Percentiles rank a stretch among this genome's conserved stretches.
Conservation (phyloP, 192 early-diverging fungal species). For the Ambispora gerdemannii region DNA sequence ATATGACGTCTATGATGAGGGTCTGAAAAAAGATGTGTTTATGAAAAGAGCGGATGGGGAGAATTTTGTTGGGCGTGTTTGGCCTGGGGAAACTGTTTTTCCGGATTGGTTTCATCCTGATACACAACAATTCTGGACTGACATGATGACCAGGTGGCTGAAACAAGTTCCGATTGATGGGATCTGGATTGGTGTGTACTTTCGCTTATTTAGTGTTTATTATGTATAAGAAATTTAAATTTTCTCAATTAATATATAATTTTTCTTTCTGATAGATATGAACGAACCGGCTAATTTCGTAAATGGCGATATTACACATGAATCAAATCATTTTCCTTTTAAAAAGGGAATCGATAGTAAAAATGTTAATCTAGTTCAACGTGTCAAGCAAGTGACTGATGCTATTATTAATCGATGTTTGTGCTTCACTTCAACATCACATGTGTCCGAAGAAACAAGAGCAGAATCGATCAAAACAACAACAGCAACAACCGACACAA, state of each 20-base stretch:
- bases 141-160: conserved; percentile 34
- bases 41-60: conserved; percentile 55
- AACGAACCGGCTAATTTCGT: conserved; percentile 48
- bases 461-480: neutral
- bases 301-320: conserved; percentile 7
- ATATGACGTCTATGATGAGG: conserved; percentile 52
- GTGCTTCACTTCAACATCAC: neutral
- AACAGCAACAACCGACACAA: neutral
- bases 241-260: no score
- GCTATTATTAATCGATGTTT: conserved; percentile 1
- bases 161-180: conserved; percentile 47
- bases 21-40: conserved; percentile 51
- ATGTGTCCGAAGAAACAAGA: neutral
- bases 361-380: conserved; percentile 14
- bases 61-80: conserved; percentile 51
- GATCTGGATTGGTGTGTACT: conserved; percentile 49
- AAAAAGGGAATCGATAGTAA: neutral
- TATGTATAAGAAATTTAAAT: no score
- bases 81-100: conserved; percentile 59
- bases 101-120: conserved; percentile 61
- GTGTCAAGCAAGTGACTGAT: conserved; percentile 21
- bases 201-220: no score
- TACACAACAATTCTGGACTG: conserved; percentile 49
- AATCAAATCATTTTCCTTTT: neutral
- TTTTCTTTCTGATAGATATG: conserved; percentile 50